Conservation (phyloP, 345 rosid genomes). For the Gossypium rotundifolium region DNA sequence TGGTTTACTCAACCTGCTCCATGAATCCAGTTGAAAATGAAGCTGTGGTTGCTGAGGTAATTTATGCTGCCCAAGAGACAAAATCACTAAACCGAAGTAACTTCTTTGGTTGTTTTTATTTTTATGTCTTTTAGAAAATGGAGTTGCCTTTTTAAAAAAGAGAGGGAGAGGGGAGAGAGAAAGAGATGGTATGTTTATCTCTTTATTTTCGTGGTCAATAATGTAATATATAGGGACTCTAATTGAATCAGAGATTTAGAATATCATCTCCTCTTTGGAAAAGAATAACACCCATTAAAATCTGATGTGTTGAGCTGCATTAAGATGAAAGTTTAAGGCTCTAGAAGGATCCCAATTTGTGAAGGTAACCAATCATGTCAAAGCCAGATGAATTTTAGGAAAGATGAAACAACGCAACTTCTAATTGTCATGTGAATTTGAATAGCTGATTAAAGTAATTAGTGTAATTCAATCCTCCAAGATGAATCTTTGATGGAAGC, state of each 20-base stretch:
- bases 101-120: background rate
- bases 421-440: background rate
- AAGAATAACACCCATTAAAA: background rate
- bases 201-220: background rate
- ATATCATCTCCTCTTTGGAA: background rate
- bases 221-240: background rate
- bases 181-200: background rate
- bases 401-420: background rate
- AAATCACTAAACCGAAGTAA: background rate
- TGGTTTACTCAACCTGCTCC: conserved; percentile 98
- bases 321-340: background rate
- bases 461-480: background rate
- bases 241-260: background rate
- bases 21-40: conserved; percentile 97
- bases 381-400: background rate
- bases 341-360: background rate
- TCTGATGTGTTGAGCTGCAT: background rate
- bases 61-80: background rate
- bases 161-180: too few species aligned
- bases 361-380: background rate
- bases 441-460: background rate
- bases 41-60: conserved; percentile 97
- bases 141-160: too few species aligned
- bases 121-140: background rate
- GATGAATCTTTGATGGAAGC: background rate